Conservation (phyloP, 1,284 basidiomycete species). For the Ceratobasidium papillatum region DNA sequence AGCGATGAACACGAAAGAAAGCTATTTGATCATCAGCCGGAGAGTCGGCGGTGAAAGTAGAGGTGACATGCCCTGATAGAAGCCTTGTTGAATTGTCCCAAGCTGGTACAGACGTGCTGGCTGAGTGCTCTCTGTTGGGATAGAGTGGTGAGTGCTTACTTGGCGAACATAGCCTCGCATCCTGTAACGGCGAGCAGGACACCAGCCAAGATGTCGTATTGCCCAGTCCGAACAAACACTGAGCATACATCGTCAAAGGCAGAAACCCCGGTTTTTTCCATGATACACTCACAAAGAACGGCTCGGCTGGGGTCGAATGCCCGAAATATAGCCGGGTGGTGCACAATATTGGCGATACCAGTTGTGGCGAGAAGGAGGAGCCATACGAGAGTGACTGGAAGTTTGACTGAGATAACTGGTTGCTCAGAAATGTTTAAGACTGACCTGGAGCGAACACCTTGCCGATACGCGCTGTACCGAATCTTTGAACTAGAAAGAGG, state of each 20-base stretch:
- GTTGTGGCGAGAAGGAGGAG: constrained; percentile 60
- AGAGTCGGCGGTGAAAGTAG: constrained; percentile 32
- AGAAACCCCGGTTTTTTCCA: background rate
- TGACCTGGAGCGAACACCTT: constrained; percentile 64
- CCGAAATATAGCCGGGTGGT: constrained; percentile 66
- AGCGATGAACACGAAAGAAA: constrained; percentile 62
- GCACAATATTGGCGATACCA: constrained; percentile 67
- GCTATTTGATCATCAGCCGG: constrained; percentile 49
- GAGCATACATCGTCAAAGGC: background rate
- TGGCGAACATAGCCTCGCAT: constrained; percentile 73
- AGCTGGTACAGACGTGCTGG: constrained; percentile 51
- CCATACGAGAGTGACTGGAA: constrained; percentile 66
- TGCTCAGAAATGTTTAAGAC: background rate
- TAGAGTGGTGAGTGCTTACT: constrained; percentile 52
- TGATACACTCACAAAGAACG: constrained; percentile 59
- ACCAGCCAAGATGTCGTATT: constrained; percentile 70
- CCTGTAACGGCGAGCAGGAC: constrained; percentile 71
- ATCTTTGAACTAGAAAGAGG: constrained; percentile 66
- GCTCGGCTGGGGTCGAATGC: constrained; percentile 74
- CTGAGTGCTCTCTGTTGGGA: background rate
- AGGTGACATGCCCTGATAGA: constrained; percentile 59
- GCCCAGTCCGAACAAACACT: constrained; percentile 70
- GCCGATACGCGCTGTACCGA: constrained; percentile 65
- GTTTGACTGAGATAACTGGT: background rate
- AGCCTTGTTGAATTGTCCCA: constrained; percentile 70